A percentile compares a stretch with the other conserved stretches of the same genome.
Conservation (phyloP, 2,329 filamentous ascomycete species). For the Beauveria australis region DNA sequence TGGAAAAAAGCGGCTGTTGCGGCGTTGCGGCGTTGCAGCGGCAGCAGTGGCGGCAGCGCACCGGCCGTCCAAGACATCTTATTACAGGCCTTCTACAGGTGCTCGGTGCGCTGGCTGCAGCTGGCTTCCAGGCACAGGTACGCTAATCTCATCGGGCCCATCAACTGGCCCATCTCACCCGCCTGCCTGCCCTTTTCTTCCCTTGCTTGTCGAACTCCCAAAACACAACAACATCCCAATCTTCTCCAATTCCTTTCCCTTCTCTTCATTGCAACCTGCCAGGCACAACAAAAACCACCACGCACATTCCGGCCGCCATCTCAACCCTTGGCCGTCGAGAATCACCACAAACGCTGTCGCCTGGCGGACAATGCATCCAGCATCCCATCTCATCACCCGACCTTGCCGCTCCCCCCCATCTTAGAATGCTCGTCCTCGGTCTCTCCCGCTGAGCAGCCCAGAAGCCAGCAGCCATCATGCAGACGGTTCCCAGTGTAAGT, state of each 20-base stretch:
- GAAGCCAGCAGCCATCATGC: conserved; percentile 39
- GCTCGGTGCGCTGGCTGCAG: not conserved
- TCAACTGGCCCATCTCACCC: not conserved
- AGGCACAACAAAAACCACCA: not conserved
- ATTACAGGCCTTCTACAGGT: not conserved
- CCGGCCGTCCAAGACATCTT: not conserved
- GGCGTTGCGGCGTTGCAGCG: not conserved
- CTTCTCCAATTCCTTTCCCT: not conserved
- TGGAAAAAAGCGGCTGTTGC: too few relatives aligned
- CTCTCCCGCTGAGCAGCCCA: conserved; percentile 29
- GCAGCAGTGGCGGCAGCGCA: not conserved
- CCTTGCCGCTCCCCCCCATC: conserved; percentile 1
- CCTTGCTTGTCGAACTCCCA: not conserved
- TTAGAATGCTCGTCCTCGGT: conserved; percentile 29
- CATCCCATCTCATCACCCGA: not conserved
- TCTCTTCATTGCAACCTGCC: not conserved
- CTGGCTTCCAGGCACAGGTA: not conserved
- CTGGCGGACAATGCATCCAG: conserved; percentile 5
- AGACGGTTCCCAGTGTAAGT: conserved; percentile 45
- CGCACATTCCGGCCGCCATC: not conserved
- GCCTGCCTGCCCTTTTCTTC: not conserved
- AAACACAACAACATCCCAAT: conserved; percentile 2
- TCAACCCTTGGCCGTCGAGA: not conserved
- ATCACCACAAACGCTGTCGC: not conserved
- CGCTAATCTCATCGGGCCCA: not conserved